phyloP scores from a whole-genome alignment of 1,284 basidiomycete genomes.

The Cutaneotrichosporon cutaneum region DNA sequence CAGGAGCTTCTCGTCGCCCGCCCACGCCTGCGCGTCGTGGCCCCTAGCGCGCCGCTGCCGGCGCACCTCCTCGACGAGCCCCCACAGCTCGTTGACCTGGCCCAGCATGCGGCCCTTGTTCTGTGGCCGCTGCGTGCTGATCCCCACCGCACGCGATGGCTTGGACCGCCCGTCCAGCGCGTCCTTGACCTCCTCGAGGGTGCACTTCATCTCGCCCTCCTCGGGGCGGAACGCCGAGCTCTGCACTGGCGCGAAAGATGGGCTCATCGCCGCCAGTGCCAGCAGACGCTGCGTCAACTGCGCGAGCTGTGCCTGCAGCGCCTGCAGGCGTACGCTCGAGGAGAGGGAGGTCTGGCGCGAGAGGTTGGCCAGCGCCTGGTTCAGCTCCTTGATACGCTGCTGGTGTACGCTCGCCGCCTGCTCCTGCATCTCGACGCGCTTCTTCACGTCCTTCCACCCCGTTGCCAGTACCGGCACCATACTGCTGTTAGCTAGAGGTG shows the following conservation, averaged over 20 bases:
- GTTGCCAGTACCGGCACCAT: constrained; percentile 78
- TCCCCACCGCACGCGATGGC: constrained; percentile 18
- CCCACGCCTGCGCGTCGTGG: constrained; percentile 63
- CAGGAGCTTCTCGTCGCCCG: constrained; percentile 77
- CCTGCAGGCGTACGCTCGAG: constrained; percentile 67
- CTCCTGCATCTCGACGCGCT: constrained; percentile 74
- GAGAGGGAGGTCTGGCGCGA: constrained; percentile 66
- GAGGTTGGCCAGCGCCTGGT: constrained; percentile 64
- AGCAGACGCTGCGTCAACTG: constrained; percentile 74
- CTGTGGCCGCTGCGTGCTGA: constrained; percentile 42
- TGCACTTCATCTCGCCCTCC: constrained; percentile 68
- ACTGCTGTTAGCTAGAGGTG: constrained; percentile 52
- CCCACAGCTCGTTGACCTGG: constrained; percentile 79
- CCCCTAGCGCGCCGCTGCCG: constrained; percentile 51
- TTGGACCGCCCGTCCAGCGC: constrained; percentile 61
- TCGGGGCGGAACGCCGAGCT: constrained; percentile 76
- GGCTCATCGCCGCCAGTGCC: constrained; percentile 69
- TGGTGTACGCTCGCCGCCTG: constrained; percentile 68
- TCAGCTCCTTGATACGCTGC: constrained; percentile 70
- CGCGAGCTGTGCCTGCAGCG: constrained; percentile 65
- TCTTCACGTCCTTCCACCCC: constrained; percentile 78
- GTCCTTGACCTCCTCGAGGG: constrained; percentile 72
- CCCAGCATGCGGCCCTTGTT: constrained; percentile 57
- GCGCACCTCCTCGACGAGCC: constrained; percentile 70
- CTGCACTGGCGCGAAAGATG: constrained; percentile 73